Evolutionary conservation across 169 alveolate genomes (phyloP).

Genomic region (Babesia caballi): DNA sequence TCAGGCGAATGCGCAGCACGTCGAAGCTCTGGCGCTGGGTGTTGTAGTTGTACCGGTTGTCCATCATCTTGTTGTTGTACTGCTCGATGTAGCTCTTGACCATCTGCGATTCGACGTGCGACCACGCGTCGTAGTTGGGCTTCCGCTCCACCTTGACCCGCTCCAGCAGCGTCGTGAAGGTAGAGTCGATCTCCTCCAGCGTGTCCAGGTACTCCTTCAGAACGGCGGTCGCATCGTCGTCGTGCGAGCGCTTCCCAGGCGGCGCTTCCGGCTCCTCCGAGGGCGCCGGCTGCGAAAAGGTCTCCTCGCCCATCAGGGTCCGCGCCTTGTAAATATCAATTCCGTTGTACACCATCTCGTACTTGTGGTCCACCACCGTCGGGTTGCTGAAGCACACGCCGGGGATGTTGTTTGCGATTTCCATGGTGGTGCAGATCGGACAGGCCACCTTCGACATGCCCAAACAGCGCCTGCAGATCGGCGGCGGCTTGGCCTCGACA

Average conservation of each 20-base stretch:
- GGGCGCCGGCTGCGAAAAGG: background rate
- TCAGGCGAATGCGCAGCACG: constrained; percentile 62
- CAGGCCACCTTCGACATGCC: constrained; percentile 58
- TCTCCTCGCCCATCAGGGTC: constrained; percentile 13
- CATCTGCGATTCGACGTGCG: constrained; percentile 71
- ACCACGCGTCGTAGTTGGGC: constrained; percentile 64
- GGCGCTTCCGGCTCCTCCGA: background rate
- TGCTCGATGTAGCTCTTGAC: constrained; percentile 71
- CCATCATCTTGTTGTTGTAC: constrained; percentile 71
- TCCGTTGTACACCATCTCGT: constrained; percentile 41
- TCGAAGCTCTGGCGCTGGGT: constrained; percentile 72
- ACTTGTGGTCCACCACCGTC: constrained; percentile 27
- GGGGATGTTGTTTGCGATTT: constrained; percentile 6
- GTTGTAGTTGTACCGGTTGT: constrained; percentile 74
- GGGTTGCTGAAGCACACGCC: constrained; percentile 47
- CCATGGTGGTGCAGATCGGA: constrained; percentile 28
- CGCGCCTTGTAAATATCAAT: constrained; percentile 46
- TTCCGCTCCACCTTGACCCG: constrained; percentile 43
- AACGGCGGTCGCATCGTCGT: constrained; percentile 39
- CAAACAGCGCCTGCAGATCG: constrained; percentile 55
- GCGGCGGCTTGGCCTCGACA: constrained; percentile 34
- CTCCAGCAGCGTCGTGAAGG: constrained; percentile 28
- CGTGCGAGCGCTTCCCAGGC: constrained; percentile 16
- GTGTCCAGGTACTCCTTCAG: constrained; percentile 51
- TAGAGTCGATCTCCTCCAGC: constrained; percentile 37